Base-by-base conservation (phyloP, 148 eudicot genomes). In the Bassia scoparia region DNA sequence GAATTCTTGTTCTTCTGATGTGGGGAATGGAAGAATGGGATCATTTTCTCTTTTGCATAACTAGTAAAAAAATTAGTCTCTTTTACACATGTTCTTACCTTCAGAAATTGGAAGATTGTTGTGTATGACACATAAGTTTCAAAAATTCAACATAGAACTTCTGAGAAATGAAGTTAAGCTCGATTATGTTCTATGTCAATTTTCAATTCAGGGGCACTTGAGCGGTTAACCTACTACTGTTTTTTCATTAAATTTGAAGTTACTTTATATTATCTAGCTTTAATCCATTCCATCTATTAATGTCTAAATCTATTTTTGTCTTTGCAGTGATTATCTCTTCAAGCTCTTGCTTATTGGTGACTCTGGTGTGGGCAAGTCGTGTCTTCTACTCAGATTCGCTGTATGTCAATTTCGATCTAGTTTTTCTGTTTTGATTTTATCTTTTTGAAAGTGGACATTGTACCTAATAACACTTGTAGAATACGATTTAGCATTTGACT, bases 341-440 rank as follows among this genome's bases (percentile, higher is more conserved):
- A 78, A 78, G 81, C 81, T 78, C n/a, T 55, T 78, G 68, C 81
- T 78, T 31, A 75, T 79, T 62, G 82, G 82, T 15, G 82, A 79
- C 74, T 79, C 82, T 16, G 82, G 78, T 35, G 82, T 79, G 68
- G 82, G 82, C 71, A 76, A 79, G 65, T 72, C 80, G 17, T 79
- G 82, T 63, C 75, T 79, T 69, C 63, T 79, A 70, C 78, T 79
- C 69, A 75, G 82, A 70, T 79, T 79, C 54, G 82, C 82, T 37
- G 82, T 79, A 79, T 33, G 81, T 61, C 37, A 4, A 38, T 16
- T 72, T 16, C 63, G 2, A 11, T 60, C 31, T 37, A 30, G 15
- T 29, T n/a, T 29, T 29, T 34, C 1, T 71, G 35, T 38, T 58
- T 59, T 13, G 33, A 26, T 55, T 21, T 37, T 11, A 23, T 58